These are phyloP conservation scores for Pythium periplocum DNA, from an alignment of 352 stramenopile genomes.

Conservation along the genomic window DNA sequence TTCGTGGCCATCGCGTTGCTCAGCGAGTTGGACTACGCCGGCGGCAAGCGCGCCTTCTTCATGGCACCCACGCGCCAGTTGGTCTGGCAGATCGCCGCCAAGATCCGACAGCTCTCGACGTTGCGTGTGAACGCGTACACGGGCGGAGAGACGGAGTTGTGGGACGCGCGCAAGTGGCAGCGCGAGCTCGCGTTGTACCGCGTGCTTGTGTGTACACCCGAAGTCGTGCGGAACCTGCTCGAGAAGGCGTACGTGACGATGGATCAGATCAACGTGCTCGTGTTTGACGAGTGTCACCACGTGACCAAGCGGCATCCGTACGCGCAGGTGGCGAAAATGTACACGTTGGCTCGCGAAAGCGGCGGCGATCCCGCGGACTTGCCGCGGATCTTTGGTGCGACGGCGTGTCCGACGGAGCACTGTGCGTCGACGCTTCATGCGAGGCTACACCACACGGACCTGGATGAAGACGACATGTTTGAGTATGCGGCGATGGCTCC, in stretches of 20 bases:
- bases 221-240: conserved; percentile 80
- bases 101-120: conserved; percentile 60
- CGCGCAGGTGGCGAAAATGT: conserved; percentile 84
- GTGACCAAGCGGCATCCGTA: conserved; percentile 87
- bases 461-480: conserved; percentile 41
- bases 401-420: conserved; percentile 43
- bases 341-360: conserved; percentile 10
- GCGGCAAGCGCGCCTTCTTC: conserved; percentile 65
- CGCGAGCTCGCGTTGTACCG: conserved; percentile 44
- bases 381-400: conserved; percentile 85
- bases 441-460: conserved; percentile 61
- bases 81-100: conserved; percentile 73
- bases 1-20: conserved; percentile 77
- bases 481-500: conserved; percentile 66
- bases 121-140: conserved; percentile 53
- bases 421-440: conserved; percentile 70
- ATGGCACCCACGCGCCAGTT: conserved; percentile 79
- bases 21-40: conserved; percentile 66
- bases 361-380: conserved; percentile 12
- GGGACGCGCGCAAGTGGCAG: conserved; percentile 57
- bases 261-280: conserved; percentile 72
- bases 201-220: conserved; percentile 85
- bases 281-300: conserved; percentile 91
- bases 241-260: conserved; percentile 81
- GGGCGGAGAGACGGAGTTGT: conserved; percentile 44